These are phyloP conservation scores for Platanthera zijinensis DNA, from an alignment of 106 monocot species.

Conservation along the genomic window DNA sequence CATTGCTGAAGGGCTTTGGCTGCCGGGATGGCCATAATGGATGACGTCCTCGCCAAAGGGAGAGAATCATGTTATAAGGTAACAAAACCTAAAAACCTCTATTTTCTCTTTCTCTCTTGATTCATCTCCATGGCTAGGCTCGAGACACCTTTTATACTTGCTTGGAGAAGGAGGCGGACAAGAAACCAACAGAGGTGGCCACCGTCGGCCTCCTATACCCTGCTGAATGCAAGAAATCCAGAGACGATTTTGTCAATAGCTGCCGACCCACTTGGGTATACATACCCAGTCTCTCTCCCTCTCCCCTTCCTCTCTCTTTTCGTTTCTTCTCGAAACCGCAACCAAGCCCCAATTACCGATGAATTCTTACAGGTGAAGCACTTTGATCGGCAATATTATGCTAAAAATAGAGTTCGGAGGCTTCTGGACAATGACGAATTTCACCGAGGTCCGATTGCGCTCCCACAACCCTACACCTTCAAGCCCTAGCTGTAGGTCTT, in stretches of 20 bases:
- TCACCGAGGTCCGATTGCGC: slow-evolving; percentile 71
- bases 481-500: slow-evolving; percentile 30
- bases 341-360: not conserved
- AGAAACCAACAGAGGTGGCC: slow-evolving; percentile 76
- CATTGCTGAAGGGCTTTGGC: too few species aligned
- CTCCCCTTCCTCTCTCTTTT: not conserved
- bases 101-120: not conserved
- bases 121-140: slow-evolving; percentile 22
- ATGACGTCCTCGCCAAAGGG: slow-evolving; percentile 74
- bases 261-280: slow-evolving; percentile 90
- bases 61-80: slow-evolving; percentile 75
- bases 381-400: slow-evolving; percentile 83
- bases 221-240: slow-evolving; percentile 51
- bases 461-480: slow-evolving; percentile 75
- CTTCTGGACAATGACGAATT: slow-evolving; percentile 61
- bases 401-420: slow-evolving; percentile 72
- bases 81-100: not conserved
- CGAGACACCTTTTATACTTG: slow-evolving; percentile 87
- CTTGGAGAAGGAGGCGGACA: slow-evolving; percentile 61
- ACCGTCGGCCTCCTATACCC: slow-evolving; percentile 86
- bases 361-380: slow-evolving; percentile 71
- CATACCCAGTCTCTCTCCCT: not conserved
- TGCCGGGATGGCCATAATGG: slow-evolving; percentile 18
- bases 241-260: slow-evolving; percentile 45
- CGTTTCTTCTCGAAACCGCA: too few species aligned